A percentile compares a stretch with the other conserved stretches of the same genome.
Evolutionary conservation across 768 basidiomycete species (phyloP).

Genomic region (Punctularia strigosozonata): DNA sequence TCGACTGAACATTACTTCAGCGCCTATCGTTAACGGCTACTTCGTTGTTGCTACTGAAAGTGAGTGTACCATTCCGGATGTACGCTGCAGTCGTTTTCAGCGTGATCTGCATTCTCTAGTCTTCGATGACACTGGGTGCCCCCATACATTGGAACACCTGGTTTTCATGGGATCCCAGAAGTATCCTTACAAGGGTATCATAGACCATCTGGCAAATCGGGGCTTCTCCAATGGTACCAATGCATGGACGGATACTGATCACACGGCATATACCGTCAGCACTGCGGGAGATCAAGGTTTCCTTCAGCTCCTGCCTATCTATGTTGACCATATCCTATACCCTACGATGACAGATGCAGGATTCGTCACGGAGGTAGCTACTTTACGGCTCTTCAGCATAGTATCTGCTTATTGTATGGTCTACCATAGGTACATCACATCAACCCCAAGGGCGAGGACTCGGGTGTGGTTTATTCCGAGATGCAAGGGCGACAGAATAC

Average conservation of each 20-base stretch:
- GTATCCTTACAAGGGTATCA: conserved; percentile 92
- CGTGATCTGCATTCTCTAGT: conserved; percentile 44
- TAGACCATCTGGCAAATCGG: conserved; percentile 91
- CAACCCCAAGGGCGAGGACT: conserved; percentile 80
- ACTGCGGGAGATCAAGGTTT: conserved; percentile 94
- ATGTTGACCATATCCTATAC: conserved; percentile 92
- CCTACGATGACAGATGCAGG: conserved; percentile 88
- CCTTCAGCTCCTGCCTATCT: conserved; percentile 76
- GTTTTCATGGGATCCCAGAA: conserved; percentile 94
- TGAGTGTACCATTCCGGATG: conserved; percentile 21
- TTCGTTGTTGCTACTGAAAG: conserved; percentile 89
- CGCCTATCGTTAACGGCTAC: conserved; percentile 84
- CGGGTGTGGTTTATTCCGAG: conserved; percentile 93
- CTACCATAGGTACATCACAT: conserved; percentile 78
- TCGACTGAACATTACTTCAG: conserved; percentile 23
- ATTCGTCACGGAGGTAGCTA: conserved; percentile 45
- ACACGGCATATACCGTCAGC: conserved; percentile 91
- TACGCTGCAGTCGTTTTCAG: conserved; percentile 1
- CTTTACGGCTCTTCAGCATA: background rate
- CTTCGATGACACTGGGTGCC: conserved; percentile 90
- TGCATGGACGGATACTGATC: conserved; percentile 94
- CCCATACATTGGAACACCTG: conserved; percentile 91
- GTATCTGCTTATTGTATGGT: conserved; percentile 1
- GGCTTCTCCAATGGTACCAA: conserved; percentile 89
- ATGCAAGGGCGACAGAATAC: conserved; percentile 97